A percentile compares a stretch with the other conserved stretches of the same genome.
These are phyloP conservation scores for Mortierella sp. DNA, from an alignment of 371 early-diverging fungal genomes.

Conservation along the genomic window DNA sequence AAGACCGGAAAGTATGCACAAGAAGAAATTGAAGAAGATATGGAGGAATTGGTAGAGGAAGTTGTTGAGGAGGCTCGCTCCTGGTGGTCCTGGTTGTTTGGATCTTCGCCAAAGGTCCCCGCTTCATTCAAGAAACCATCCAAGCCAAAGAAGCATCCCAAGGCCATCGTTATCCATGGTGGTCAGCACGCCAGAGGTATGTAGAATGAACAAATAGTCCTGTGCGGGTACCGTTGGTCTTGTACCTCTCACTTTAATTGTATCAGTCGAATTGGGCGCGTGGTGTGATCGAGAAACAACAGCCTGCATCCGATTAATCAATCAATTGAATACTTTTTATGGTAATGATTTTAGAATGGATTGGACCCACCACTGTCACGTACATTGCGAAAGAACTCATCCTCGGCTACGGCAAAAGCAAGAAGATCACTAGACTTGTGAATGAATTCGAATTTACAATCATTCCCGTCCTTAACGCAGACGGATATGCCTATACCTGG, in stretches of 20 bases:
- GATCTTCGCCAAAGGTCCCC: neutral
- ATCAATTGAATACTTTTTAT: neutral
- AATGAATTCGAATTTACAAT: conserved; percentile 57
- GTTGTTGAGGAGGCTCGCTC: conserved; percentile 9
- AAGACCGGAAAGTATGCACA: conserved; percentile 9
- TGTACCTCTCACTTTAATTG: too few relatives aligned
- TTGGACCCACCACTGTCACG: conserved; percentile 50
- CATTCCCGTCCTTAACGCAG: conserved; percentile 61
- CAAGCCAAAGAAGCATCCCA: conserved; percentile 47
- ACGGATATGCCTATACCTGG: conserved; percentile 63
- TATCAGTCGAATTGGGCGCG: neutral
- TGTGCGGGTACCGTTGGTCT: too few relatives aligned
- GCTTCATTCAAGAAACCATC: conserved; percentile 26
- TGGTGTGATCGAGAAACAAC: neutral
- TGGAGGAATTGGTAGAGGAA: conserved; percentile 13
- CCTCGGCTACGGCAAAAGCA: conserved; percentile 42
- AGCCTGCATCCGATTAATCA: too few relatives aligned
- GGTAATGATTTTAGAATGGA: conserved; percentile 47
- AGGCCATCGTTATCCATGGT: conserved; percentile 55
- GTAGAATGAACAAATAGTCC: neutral
- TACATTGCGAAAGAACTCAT: conserved; percentile 57
- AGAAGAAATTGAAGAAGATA: conserved; percentile 8
- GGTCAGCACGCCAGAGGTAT: conserved; percentile 60
- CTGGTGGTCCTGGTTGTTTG: conserved; percentile 41
- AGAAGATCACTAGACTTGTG: conserved; percentile 47